These are phyloP conservation scores for Sphaerulina vaccinii DNA, from an alignment of 2,329 filamentous ascomycete species.

Conservation along the genomic window DNA sequence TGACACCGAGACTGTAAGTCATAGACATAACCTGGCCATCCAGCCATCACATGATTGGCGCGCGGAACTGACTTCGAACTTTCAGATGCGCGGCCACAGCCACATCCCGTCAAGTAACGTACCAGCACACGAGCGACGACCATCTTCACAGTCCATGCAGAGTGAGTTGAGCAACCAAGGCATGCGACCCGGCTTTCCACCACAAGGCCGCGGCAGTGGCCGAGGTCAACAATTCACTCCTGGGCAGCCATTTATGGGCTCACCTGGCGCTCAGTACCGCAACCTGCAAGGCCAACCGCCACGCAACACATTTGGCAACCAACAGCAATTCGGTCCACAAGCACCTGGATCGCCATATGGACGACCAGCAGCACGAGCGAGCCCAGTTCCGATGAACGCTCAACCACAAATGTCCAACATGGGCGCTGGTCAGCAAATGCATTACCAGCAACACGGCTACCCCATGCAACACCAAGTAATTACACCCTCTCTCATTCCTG, in stretches of 20 bases:
- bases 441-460: constrained; percentile 59
- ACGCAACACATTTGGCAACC: constrained; percentile 28
- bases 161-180: constrained; percentile 66
- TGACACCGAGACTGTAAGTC: constrained; percentile 67
- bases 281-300: constrained; percentile 52
- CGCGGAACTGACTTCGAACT: constrained; percentile 12
- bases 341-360: constrained; percentile 41
- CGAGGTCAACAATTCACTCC: constrained; percentile 50
- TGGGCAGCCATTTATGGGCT: constrained; percentile 52
- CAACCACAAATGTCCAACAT: constrained; percentile 61
- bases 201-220: constrained; percentile 51
- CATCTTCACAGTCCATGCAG: constrained; percentile 81
- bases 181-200: constrained; percentile 43
- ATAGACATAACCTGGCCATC: constrained; percentile 10
- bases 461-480: constrained; percentile 62
- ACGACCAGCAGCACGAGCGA: constrained; percentile 52
- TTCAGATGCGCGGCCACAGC: constrained; percentile 29
- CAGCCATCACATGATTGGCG: constrained; percentile 13
- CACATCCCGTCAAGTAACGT: constrained; percentile 42
- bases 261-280: constrained; percentile 55
- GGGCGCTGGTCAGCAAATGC: constrained; percentile 56
- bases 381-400: constrained; percentile 58
- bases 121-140: constrained; percentile 76
- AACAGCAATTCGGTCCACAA: constrained; percentile 39
- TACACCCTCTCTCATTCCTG: constrained; percentile 44